phyloP scores from a whole-genome alignment of 2,329 filamentous ascomycete species.

The Aspergillus fumigatiaffinis region DNA sequence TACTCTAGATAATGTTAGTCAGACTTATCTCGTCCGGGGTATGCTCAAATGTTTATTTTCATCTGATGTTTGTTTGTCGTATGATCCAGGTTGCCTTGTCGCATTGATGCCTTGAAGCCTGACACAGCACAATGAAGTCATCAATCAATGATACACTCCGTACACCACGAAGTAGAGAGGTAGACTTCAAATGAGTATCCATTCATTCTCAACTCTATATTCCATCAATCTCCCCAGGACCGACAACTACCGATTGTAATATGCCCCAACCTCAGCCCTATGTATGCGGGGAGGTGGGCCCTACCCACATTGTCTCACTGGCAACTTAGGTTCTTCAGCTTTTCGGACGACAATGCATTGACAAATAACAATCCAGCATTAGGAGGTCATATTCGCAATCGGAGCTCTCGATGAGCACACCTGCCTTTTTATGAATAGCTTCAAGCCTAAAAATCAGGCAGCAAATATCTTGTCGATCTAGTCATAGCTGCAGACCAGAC shows the following conservation, averaged over 20 bases:
- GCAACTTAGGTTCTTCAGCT: background rate
- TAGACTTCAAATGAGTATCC: background rate
- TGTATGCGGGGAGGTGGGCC: slow-evolving; percentile 10
- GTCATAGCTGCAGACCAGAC: background rate
- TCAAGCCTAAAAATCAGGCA: background rate
- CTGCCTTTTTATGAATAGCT: background rate
- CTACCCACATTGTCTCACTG: slow-evolving; percentile 1
- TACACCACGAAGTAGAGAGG: no score
- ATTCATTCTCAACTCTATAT: background rate
- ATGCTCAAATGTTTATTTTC: background rate
- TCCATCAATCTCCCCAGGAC: background rate
- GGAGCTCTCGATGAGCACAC: background rate
- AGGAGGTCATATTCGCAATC: background rate
- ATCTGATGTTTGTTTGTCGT: background rate
- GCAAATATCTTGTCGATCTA: background rate
- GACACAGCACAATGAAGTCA: background rate
- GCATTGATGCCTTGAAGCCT: background rate
- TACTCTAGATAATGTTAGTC: background rate
- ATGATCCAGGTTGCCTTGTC: no score
- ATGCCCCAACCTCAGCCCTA: slow-evolving; percentile 8
- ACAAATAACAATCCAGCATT: background rate
- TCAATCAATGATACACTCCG: background rate
- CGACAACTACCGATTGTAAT: background rate
- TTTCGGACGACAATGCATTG: background rate
- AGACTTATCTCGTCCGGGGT: background rate